Evolutionary conservation across 1,284 basidiomycete genomes (phyloP), one percentile per base, ranked within the genome.

Genomic region (Naganishia sp.): DNA sequence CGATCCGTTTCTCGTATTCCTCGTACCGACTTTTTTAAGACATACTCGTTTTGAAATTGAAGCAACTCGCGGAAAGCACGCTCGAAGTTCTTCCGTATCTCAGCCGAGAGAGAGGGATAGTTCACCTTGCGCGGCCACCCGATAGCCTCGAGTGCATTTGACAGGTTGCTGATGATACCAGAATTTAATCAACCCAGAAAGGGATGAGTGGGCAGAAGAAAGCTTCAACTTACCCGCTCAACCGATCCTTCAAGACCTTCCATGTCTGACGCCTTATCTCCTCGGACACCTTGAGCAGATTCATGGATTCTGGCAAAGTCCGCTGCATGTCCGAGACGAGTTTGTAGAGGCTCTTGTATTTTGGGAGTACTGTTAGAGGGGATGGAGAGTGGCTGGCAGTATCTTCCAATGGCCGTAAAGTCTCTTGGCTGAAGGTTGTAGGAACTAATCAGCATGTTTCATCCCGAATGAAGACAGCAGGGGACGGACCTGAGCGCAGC

Each of bases 121-220:
- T 90, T 84, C 1, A 92, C 84, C 72, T 85, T 85, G 15, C 72
- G 64, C 3, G 94, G 94, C 93, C 93, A 96, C 31, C 86, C 84
- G 41, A 96, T 77, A 43, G 82, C 83, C 75, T 92, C 91, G 1
- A 89, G 83, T 3, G 85, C 84, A 47, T 80, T 76, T 18, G 88
- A 78, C 10, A 95, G 81, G 5, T 82, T 77, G 45, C 57, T 61
- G 21, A 31, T 39, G 7, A 39, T 39, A 13, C 7, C 35, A 39
- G 35, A 3, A 39, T 9, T 39, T 5, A 13, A 39, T 39, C 35
- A 39, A 6, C 35, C 35, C 7, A 4, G 7, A 39, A 9, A 39
- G 31, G 68, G 42, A 13, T 35, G 57, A 25, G 17, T 21, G 50
- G 25, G 28, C 46, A 42, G 18, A 51, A 47, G 57, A 35, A 3